Evolutionary conservation across 805 yeast genomes (phyloP).

Genomic region (Candida insectalens): DNA sequence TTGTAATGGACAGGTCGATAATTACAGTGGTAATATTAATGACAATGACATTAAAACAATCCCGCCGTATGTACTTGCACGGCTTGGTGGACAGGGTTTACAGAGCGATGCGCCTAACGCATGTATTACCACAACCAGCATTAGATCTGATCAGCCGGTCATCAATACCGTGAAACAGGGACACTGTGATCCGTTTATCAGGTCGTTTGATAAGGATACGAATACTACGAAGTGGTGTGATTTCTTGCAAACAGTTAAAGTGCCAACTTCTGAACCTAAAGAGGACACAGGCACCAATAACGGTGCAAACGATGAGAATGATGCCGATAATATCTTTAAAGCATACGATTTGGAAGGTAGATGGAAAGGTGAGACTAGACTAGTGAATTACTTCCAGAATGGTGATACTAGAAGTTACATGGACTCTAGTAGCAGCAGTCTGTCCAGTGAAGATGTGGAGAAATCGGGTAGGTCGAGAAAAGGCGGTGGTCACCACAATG

Average conservation of each 20-base stretch:
- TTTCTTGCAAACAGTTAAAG: slow-evolving; percentile 9
- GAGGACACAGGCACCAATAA: not conserved
- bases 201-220: slow-evolving; percentile 8
- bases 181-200: slow-evolving; percentile 10
- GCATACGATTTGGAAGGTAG: slow-evolving; percentile 29
- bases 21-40: not conserved
- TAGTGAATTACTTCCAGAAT: slow-evolving; percentile 40
- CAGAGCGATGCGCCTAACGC: not conserved
- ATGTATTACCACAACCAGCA: not conserved
- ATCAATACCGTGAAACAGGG: slow-evolving; percentile 1
- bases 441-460: too few species aligned
- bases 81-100: slow-evolving; percentile 2
- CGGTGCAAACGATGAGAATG: slow-evolving; percentile 8
- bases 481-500: too few species aligned
- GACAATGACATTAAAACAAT: slow-evolving; percentile 4
- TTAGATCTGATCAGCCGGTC: too few species aligned
- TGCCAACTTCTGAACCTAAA: slow-evolving; percentile 3
- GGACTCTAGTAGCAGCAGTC: too few species aligned
- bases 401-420: too few species aligned
- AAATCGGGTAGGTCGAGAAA: too few species aligned
- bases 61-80: slow-evolving; percentile 13
- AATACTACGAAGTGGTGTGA: slow-evolving; percentile 11
- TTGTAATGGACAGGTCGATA: too few species aligned
- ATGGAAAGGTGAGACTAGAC: slow-evolving; percentile 68
- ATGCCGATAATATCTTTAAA: slow-evolving; percentile 6